phyloP scores from a whole-genome alignment of 306 rosid species.

The Dryas octopetala region DNA sequence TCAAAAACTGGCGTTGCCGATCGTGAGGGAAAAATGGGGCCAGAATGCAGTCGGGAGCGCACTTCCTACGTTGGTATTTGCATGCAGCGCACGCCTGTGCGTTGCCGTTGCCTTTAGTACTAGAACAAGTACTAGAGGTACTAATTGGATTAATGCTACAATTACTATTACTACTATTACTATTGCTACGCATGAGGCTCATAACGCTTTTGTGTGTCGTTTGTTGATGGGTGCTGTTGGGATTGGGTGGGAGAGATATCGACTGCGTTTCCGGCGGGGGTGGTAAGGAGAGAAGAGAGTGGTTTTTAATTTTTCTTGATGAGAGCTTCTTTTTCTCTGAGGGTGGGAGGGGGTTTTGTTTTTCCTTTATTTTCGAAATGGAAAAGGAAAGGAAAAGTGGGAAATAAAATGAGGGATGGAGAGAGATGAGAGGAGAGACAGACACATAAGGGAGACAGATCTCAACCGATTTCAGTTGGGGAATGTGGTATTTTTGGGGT shows the following conservation, averaged over 20 bases:
- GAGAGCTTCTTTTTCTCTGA: constrained; percentile 33
- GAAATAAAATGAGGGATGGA: constrained; percentile 22
- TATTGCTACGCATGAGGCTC: constrained; percentile 5
- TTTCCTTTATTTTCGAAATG: constrained; percentile 34
- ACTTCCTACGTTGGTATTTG: constrained; percentile 73
- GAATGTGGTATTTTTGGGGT: constrained; percentile 23
- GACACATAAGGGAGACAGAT: constrained; percentile 22
- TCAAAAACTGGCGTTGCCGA: constrained; percentile 55
- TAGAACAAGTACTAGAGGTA: neutral
- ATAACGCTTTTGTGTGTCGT: neutral
- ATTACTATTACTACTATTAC: neutral
- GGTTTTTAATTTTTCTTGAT: constrained; percentile 12
- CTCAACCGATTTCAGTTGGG: constrained; percentile 31
- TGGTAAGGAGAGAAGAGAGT: constrained; percentile 19
- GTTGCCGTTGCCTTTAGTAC: constrained; percentile 40
- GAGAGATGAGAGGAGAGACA: constrained; percentile 50
- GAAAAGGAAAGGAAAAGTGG: neutral
- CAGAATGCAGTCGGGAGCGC: constrained; percentile 66
- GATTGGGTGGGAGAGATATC: constrained; percentile 35
- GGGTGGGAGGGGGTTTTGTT: neutral
- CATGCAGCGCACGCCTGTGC: constrained; percentile 92
- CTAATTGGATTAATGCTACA: too few species aligned
- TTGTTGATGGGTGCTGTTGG: constrained; percentile 16
- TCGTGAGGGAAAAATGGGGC: constrained; percentile 86
- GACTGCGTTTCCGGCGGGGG: constrained; percentile 82